Conservation (phyloP, 441 rosid genomes). For the Corymbia citriodora region DNA sequence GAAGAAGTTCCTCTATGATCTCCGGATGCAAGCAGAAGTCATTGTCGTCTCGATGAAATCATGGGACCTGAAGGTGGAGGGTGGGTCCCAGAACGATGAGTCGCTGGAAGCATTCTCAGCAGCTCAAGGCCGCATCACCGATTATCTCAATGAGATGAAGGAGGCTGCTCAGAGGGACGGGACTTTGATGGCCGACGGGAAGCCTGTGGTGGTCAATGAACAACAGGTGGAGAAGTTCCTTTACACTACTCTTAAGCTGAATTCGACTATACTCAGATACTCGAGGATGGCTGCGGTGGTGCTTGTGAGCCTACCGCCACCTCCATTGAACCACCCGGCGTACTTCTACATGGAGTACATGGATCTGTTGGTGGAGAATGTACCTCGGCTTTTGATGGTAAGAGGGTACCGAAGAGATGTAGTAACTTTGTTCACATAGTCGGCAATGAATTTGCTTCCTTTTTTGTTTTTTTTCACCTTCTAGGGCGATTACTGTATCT, state of each 20-base stretch:
- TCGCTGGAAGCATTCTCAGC: slow-evolving; percentile 78
- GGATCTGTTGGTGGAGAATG: slow-evolving; percentile 96
- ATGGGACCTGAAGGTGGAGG: slow-evolving; percentile 72
- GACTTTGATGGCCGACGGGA: slow-evolving; percentile 63
- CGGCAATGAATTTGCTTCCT: not conserved
- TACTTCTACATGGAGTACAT: slow-evolving; percentile 98
- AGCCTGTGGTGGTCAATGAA: slow-evolving; percentile 71
- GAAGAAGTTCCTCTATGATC: slow-evolving; percentile 93
- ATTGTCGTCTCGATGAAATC: slow-evolving; percentile 89
- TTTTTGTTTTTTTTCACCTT: not conserved
- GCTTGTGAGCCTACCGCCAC: slow-evolving; percentile 92
- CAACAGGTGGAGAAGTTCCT: slow-evolving; percentile 95
- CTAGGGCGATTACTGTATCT: not conserved
- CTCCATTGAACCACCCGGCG: slow-evolving; percentile 78
- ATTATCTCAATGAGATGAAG: slow-evolving; percentile 70
- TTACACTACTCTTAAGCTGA: slow-evolving; percentile 84
- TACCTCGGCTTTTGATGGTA: slow-evolving; percentile 88
- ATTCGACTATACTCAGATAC: slow-evolving; percentile 76
- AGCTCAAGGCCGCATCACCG: slow-evolving; percentile 66
- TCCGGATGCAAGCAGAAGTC: slow-evolving; percentile 98
- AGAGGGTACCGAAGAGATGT: slow-evolving; percentile 98
- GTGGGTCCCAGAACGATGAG: slow-evolving; percentile 63
- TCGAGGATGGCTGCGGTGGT: slow-evolving; percentile 99
- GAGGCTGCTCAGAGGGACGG: slow-evolving; percentile 29
- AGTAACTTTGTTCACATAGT: slow-evolving; percentile 89